Percentiles rank a stretch among this genome's conserved stretches.
Evolutionary conservation across 805 yeast genomes (phyloP).

Genomic region (Kodamaea restingae): DNA sequence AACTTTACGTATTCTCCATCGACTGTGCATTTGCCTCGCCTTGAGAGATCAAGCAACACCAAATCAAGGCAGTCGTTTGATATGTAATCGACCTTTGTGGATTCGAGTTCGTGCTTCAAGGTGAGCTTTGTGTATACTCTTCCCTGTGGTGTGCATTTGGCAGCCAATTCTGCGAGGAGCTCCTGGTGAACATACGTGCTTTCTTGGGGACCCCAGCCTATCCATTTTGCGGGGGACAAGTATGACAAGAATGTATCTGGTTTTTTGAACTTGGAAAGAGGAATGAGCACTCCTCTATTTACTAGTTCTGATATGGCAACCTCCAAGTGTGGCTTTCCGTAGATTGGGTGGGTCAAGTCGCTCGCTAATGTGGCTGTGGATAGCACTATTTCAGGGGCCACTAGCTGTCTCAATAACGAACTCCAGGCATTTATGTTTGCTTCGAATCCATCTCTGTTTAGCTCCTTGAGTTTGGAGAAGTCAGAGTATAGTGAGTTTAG

Average conservation of each 20-base stretch:
- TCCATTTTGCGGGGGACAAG: conserved; percentile 13
- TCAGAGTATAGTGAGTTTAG: conserved; percentile 35
- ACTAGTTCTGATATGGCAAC: conserved; percentile 25
- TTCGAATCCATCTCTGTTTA: conserved; percentile 41
- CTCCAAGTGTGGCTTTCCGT: conserved; percentile 31
- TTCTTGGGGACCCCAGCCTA: conserved; percentile 13
- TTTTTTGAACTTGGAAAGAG: conserved; percentile 10
- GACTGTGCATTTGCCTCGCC: conserved; percentile 11
- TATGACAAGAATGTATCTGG: conserved; percentile 3
- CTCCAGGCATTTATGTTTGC: conserved; percentile 42
- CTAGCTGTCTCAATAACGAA: conserved; percentile 16
- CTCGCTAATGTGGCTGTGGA: conserved; percentile 15
- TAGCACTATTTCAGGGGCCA: conserved; percentile 14
- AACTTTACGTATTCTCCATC: conserved; percentile 20
- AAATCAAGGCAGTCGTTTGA: conserved; percentile 24
- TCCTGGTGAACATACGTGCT: conserved; percentile 25
- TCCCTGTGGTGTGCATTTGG: conserved; percentile 4
- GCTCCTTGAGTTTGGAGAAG: conserved; percentile 24
- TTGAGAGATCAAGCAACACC: conserved; percentile 23
- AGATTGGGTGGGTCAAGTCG: conserved; percentile 22
- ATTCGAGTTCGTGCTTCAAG: conserved; percentile 1
- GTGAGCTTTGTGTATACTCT: conserved; percentile 5
- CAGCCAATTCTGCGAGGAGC: conserved; percentile 12
- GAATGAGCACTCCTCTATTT: conserved; percentile 15
- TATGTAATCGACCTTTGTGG: neutral